Conservation (phyloP, 164 flowering plant species). For the Magnolia kwangsiensis region DNA sequence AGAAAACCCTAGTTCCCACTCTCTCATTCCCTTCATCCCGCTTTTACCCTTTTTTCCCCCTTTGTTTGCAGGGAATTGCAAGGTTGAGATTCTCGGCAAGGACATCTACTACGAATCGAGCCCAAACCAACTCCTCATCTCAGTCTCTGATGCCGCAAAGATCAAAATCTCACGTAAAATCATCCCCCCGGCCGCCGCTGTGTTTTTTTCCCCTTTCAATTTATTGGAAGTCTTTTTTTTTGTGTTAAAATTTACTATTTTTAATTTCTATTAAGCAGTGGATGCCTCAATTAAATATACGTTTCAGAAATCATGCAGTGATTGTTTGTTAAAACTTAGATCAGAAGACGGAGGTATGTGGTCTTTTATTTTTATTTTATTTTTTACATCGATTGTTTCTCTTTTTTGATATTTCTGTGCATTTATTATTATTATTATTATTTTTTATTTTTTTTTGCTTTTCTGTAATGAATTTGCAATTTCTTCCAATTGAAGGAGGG, state of each 20-base stretch:
- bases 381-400: background rate
- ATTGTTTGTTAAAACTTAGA: background rate
- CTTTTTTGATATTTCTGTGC: background rate
- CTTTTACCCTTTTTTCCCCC: background rate
- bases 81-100: slow-evolving; percentile 42
- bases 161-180: slow-evolving; percentile 48
- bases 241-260: background rate
- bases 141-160: slow-evolving; percentile 28
- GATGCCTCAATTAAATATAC: background rate
- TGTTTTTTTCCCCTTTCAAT: background rate
- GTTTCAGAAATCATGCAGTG: slow-evolving; percentile 4
- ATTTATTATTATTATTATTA: too few relatives aligned
- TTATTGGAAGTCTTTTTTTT: background rate
- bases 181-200: background rate
- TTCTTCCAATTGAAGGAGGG: background rate
- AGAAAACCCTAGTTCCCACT: background rate
- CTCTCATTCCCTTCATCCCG: background rate
- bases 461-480: background rate
- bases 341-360: slow-evolving; percentile 1
- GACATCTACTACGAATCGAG: slow-evolving; percentile 32
- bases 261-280: background rate
- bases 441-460: background rate
- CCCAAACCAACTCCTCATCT: slow-evolving; percentile 33
- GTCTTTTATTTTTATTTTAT: too few relatives aligned
- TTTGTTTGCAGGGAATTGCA: slow-evolving; percentile 45